Evolutionary conservation across 2,329 filamentous ascomycete species (phyloP).

Genomic region (Pezicula carpinea): DNA sequence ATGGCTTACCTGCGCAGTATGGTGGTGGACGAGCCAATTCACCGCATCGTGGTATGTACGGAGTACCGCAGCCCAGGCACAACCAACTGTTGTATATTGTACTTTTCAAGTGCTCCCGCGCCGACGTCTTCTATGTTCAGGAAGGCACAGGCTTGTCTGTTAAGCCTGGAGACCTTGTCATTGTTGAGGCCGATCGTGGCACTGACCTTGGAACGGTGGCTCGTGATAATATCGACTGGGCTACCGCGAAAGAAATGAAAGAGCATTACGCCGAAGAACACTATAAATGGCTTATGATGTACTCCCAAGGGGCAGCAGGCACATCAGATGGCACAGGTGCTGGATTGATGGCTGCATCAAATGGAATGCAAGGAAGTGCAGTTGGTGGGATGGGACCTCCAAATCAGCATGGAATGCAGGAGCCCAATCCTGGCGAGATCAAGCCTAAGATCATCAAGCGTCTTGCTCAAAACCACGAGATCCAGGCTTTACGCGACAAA

Average conservation of each 20-base stretch:
- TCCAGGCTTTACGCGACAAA: conserved; percentile 84
- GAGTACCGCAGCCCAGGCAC: conserved; percentile 54
- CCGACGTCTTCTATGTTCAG: conserved; percentile 95
- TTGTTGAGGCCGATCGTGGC: conserved; percentile 94
- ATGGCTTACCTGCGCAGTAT: conserved; percentile 20
- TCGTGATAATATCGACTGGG: conserved; percentile 81
- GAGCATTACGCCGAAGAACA: conserved; percentile 92
- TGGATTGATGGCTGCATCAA: conserved; percentile 59
- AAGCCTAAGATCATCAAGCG: conserved; percentile 97
- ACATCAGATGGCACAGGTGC: conserved; percentile 56
- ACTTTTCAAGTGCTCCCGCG: conserved; percentile 91
- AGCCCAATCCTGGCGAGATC: conserved; percentile 67
- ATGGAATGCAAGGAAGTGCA: conserved; percentile 62
- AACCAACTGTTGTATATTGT: conserved; percentile 81
- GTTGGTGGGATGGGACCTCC: conserved; percentile 76
- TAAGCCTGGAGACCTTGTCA: conserved; percentile 88
- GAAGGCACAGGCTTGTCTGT: conserved; percentile 90
- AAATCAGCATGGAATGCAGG: conserved; percentile 67
- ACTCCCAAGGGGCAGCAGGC: conserved; percentile 71
- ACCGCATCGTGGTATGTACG: conserved; percentile 58
- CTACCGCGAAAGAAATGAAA: conserved; percentile 82
- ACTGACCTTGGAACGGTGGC: conserved; percentile 93
- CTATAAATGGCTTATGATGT: conserved; percentile 99
- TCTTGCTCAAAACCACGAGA: conserved; percentile 85
- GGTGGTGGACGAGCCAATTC: conserved; percentile 44